Evolutionary conservation across 345 rosid genomes (phyloP), one percentile per base, ranked within the genome.

Genomic region (Heritiera littoralis): DNA sequence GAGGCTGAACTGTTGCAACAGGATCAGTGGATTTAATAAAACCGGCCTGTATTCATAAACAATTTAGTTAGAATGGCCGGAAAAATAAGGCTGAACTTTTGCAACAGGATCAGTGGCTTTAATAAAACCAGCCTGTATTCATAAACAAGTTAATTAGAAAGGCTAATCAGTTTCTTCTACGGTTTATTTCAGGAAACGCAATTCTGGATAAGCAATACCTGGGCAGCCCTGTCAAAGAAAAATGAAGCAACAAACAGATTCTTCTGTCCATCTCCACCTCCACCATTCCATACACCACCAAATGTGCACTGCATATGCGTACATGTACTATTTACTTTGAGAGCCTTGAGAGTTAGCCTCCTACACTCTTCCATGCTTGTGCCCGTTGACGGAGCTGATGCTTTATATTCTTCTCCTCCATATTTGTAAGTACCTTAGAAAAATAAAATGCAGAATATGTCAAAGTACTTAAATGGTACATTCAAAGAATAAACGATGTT

Each of bases 261-360:
- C 86, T 89, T 94, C 79, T 92, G 98, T 40, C 99, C 99, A 89
- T 93, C 98, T 69, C 99, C 98, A n/a, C 97, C 91, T 69, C 99
- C 99, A 51, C 99, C 99, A 79, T 94, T 96, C 99, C 99, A 96
- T 59, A 96, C 78, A 59, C 99, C 99, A 48, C 97, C 97, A 28
- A 96, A 96, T 75, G 99, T 89, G 85, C 99, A 96, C 84, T 93
- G 88, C 95, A 91, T 89, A 85, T 92, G 90, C 12, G 89, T 90
- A 66, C 99, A 96, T 35, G 98, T 83, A 48, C 90, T 94, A 61
- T 96, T 96, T 69, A 89, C 89, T 90, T 90, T 91, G 38, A 96
- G 98, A 69, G 99, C 95, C 84, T 86, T 89, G 30, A 86, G 60
- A 76, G 92, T 89, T 68, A 88, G 77, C 77, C 92, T 89, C 81